phyloP scores from a whole-genome alignment of 129 eudicot species.

The Chrysanthemum lavandulifolium region DNA sequence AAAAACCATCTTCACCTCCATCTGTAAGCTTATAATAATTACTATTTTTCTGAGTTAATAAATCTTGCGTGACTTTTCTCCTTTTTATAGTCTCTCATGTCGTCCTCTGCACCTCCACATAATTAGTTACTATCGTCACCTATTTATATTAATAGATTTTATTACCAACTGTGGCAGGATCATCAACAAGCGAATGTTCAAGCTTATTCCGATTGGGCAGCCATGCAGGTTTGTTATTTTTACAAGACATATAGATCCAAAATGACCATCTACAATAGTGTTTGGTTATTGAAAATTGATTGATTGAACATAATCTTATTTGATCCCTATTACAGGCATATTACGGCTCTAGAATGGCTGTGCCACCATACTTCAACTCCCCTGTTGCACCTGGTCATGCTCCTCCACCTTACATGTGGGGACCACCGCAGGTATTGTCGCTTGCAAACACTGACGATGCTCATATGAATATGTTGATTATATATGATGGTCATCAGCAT shows the following conservation, averaged over 20 bases:
- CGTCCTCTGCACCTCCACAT: neutral
- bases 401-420: slow-evolving; percentile 97
- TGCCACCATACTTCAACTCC: slow-evolving; percentile 77
- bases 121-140: neutral
- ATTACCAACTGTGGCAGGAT: slow-evolving; percentile 26
- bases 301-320: neutral
- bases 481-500: neutral
- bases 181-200: slow-evolving; percentile 74
- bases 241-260: neutral
- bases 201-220: slow-evolving; percentile 92
- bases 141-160: neutral
- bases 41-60: no score
- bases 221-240: slow-evolving; percentile 73
- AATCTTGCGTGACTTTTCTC: no score
- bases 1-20: slow-evolving; percentile 56
- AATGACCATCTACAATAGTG: neutral
- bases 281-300: neutral
- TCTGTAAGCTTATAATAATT: no score
- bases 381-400: slow-evolving; percentile 79
- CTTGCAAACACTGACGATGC: neutral
- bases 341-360: slow-evolving; percentile 86
- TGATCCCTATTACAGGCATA: slow-evolving; percentile 56
- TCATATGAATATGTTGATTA: slow-evolving; percentile 5
- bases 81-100: no score
- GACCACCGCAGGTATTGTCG: slow-evolving; percentile 83